Conservation (phyloP, 805 yeast genomes). For the Jamesozyma gamospora region DNA sequence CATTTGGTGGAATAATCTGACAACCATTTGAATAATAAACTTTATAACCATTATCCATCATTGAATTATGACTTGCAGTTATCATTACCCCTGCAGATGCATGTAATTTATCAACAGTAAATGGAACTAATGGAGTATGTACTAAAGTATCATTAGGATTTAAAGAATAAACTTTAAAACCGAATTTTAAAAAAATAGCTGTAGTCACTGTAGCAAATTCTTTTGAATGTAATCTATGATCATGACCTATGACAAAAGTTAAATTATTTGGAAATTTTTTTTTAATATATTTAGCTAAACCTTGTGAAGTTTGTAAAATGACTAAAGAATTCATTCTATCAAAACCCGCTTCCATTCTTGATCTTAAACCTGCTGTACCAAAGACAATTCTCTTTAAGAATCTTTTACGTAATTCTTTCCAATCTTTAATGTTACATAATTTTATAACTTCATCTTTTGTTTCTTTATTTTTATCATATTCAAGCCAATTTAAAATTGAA, state of each 20-base stretch:
- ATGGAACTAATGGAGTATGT: slow-evolving; percentile 92
- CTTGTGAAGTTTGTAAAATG: slow-evolving; percentile 83
- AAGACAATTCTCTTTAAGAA: slow-evolving; percentile 58
- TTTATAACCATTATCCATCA: slow-evolving; percentile 84
- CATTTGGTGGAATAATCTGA: slow-evolving; percentile 92
- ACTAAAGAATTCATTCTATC: slow-evolving; percentile 83
- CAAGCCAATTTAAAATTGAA: slow-evolving; percentile 18
- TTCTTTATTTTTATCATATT: slow-evolving; percentile 29
- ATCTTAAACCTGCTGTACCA: slow-evolving; percentile 90
- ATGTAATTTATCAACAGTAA: slow-evolving; percentile 50
- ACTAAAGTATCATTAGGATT: slow-evolving; percentile 31
- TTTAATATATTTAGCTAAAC: slow-evolving; percentile 46
- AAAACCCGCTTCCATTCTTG: slow-evolving; percentile 86
- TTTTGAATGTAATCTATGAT: slow-evolving; percentile 75
- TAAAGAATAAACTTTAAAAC: slow-evolving; percentile 59
- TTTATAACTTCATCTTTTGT: slow-evolving; percentile 48
- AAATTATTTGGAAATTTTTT: slow-evolving; percentile 22
- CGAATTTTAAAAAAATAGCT: slow-evolving; percentile 55
- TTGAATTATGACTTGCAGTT: slow-evolving; percentile 83
- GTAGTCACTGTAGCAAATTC: slow-evolving; percentile 75
- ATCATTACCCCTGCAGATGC: slow-evolving; percentile 87
- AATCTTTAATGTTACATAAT: slow-evolving; percentile 33
- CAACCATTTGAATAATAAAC: slow-evolving; percentile 92
- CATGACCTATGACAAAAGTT: slow-evolving; percentile 70
- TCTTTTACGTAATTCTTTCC: slow-evolving; percentile 40